Percentiles rank a stretch among this genome's conserved stretches.
phyloP scores from a whole-genome alignment of 768 basidiomycete genomes.

The Phaeotremella fagi region DNA sequence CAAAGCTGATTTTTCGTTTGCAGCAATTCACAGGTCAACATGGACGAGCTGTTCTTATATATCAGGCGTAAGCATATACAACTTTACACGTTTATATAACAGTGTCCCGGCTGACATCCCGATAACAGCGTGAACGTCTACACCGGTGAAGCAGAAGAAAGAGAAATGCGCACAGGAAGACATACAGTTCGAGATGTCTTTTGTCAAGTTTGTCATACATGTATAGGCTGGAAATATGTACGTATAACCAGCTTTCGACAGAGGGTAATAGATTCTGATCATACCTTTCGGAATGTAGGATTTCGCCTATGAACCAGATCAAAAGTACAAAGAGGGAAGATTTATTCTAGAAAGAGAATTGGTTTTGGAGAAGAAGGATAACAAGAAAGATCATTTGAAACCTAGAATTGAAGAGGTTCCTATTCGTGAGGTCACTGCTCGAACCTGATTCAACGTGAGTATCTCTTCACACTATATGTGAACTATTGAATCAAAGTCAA shows the following conservation, averaged over 20 bases:
- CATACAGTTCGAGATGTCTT: constrained; percentile 95
- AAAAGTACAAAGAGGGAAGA: constrained; percentile 98
- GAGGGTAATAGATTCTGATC: too few relatives aligned
- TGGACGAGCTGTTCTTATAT: constrained; percentile 90
- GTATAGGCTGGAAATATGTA: constrained; percentile 98
- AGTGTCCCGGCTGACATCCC: background rate
- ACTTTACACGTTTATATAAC: background rate
- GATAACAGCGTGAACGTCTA: constrained; percentile 80
- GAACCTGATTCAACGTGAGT: constrained; percentile 7
- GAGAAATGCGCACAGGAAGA: constrained; percentile 93
- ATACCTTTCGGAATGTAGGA: constrained; percentile 56
- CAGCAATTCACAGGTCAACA: constrained; percentile 97
- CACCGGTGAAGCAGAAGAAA: constrained; percentile 82
- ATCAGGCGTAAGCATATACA: constrained; percentile 68
- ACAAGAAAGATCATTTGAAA: constrained; percentile 12
- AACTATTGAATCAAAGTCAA: too few relatives aligned
- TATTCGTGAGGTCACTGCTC: constrained; percentile 17
- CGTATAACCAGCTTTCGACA: constrained; percentile 44
- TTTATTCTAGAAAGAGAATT: constrained; percentile 81
- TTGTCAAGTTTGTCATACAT: constrained; percentile 80
- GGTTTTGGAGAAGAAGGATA: constrained; percentile 35
- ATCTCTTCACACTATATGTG: background rate
- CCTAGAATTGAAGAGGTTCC: constrained; percentile 33
- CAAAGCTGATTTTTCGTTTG: constrained; percentile 10
- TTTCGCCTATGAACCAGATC: constrained; percentile 77